Evolutionary conservation across 805 yeast genomes (phyloP).

Genomic region (Yarrowia divulgata): DNA sequence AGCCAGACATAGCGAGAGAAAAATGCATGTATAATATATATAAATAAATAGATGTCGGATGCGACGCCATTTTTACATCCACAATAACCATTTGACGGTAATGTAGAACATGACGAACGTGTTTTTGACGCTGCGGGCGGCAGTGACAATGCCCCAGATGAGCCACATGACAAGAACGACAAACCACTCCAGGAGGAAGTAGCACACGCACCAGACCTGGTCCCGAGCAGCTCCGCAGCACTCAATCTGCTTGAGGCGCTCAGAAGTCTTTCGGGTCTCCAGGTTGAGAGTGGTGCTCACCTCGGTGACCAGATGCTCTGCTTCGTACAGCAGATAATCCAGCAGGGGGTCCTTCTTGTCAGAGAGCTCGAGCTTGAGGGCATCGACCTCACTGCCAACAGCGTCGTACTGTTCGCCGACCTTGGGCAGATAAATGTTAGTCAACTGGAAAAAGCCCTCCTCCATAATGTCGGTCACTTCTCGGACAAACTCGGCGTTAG

Average conservation of each 20-base stretch:
- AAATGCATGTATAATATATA: constrained; percentile 26
- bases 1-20: neutral
- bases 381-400: constrained; percentile 40
- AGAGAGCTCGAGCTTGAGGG: constrained; percentile 42
- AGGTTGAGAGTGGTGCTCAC: constrained; percentile 45
- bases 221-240: constrained; percentile 41
- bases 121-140: constrained; percentile 37
- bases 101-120: constrained; percentile 31
- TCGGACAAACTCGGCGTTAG: constrained; percentile 37
- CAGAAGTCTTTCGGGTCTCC: constrained; percentile 44
- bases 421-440: constrained; percentile 39
- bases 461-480: constrained; percentile 40
- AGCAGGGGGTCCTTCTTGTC: constrained; percentile 42
- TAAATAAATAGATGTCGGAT: constrained; percentile 7
- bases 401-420: constrained; percentile 39
- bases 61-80: constrained; percentile 42
- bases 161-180: constrained; percentile 46
- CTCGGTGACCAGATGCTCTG: constrained; percentile 45
- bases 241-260: constrained; percentile 44
- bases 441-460: constrained; percentile 37
- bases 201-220: constrained; percentile 43
- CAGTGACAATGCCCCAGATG: constrained; percentile 45
- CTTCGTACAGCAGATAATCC: constrained; percentile 45
- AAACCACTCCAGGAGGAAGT: constrained; percentile 44
- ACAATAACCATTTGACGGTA: constrained; percentile 44